Base-by-base conservation (phyloP, 129 eudicot species). In the Ambrosia artemisiifolia region DNA sequence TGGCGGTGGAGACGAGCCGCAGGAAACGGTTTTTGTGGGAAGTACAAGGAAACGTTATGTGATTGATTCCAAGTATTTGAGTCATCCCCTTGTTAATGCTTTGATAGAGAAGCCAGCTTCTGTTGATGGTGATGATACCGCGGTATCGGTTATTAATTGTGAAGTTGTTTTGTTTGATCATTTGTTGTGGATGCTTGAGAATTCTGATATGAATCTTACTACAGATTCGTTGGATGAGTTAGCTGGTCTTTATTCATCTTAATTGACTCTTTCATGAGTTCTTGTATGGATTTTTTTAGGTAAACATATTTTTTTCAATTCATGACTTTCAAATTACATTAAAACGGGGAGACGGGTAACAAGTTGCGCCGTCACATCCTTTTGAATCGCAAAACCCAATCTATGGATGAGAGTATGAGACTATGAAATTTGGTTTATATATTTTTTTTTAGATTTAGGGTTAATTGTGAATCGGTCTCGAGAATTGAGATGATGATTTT, bases 111-210 rank as follows among this genome's bases (percentile, higher is more conserved):
- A 60, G 75, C 55, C 83, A 3, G 59, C 61, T 5, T 46, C 56
- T 11, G 71, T 42, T 48, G 48, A 32, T 60, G 49, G 57, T 0
- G 78, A 40, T 33, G 57, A 24, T 24, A 24, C 28, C 28, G 28
- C 6, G 4, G 67, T 74, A 5, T 54, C 70, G 56, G 59, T 81
- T 19, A 33, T 76, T 6, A 81, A 78, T 18, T 84, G 88, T 81
- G 88, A 84, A 74, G 85, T 84, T 5, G 88, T 84, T 3, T 42
- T 84, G 44, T 84, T 84, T 11, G 88, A 84, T 74, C 85, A 84
- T 54, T 72, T 84, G 51, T 65, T 81, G 48, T 84, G 88, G 88
- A 84, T 84, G 88, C 78, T 84, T 33, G 81, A 84, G 12, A 82
- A 84, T 70, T 75, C 74, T 0, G 83, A 81, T 62, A 76, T 82